These are phyloP conservation scores for Bryoglossum gracile DNA, from an alignment of 495 filamentous ascomycete genomes.

Conservation along the genomic window DNA sequence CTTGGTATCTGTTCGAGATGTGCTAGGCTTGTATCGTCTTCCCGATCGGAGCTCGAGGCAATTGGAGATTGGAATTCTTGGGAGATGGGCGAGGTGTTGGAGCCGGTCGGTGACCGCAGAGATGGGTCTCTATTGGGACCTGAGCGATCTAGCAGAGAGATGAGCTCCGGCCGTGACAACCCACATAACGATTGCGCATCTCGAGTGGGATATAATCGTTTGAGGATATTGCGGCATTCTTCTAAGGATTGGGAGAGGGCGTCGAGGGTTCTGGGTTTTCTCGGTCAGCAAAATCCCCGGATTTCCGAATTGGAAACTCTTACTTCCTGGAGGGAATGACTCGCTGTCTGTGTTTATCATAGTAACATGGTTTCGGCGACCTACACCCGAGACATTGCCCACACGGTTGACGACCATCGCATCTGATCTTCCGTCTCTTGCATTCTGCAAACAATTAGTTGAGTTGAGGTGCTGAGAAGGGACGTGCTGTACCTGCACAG, in stretches of 20 bases:
- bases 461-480: too few species aligned
- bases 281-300: constrained; percentile 13
- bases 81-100: constrained; percentile 18
- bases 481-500: too few species aligned
- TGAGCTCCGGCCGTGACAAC: constrained; percentile 44
- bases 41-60: constrained; percentile 37
- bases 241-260: constrained; percentile 50
- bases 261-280: constrained; percentile 38
- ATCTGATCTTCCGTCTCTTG: constrained; percentile 52
- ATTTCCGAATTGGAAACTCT: constrained; percentile 4
- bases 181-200: constrained; percentile 44
- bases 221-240: constrained; percentile 49
- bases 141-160: constrained; percentile 41
- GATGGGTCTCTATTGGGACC: constrained; percentile 29
- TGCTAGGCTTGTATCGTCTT: constrained; percentile 39
- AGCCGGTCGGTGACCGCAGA: constrained; percentile 19
- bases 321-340: constrained; percentile 51
- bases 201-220: constrained; percentile 46
- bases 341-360: constrained; percentile 52
- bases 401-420: constrained; percentile 52
- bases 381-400: constrained; percentile 51
- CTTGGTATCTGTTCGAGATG: constrained; percentile 47
- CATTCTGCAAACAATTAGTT: too few species aligned
- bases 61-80: constrained; percentile 33
- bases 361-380: constrained; percentile 50